Evolutionary conservation across 306 rosid genomes (phyloP), one percentile per base, ranked within the genome.

Genomic region (Vigna trinervia): DNA sequence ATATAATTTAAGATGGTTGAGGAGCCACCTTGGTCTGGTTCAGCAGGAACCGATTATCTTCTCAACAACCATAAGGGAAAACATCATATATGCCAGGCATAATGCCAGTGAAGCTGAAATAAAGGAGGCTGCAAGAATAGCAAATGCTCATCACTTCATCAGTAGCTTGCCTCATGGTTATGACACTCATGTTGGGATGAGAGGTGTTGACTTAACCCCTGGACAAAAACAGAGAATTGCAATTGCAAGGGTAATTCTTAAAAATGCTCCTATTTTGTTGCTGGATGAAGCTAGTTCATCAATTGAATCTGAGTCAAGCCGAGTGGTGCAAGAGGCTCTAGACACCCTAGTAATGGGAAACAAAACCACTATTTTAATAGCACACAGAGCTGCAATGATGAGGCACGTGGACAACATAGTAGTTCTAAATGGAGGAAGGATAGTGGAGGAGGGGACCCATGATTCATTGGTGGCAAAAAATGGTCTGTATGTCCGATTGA

Each of bases 161-260:
- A 96, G 99, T 84, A 92, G 94, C 84, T 81, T 96, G 90, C 99
- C 99, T 54, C 93, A 96, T 83, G 99, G 99, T 71, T 96, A 96
- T 77, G 98, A 96, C 84, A 96, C 99, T 22, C 99, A 92, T 79
- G 96, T 96, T 63, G 99, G 99, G 77, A 96, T 96, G 99, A 88
- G 99, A 85, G 99, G 97, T 47, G 99, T 96, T 71, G 99, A 96
- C 84, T 82, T 96, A 68, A 96, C 99, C 78, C 98, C 98, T 0
- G 99, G 99, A 69, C 99, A 96, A 89, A 96, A 96, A 82, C 99
- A 96, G 97, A 88, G 99, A 79, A 96, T 96, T 79, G 99, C 97
- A 63, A 96, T 96, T 58, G 99, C 99, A 13, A 90, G 98, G 75
- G 99, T 96, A 4, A 88, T 96, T 73, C 86, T 96, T 56, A 96